Evolutionary conservation across 208 protist genomes (phyloP), one percentile per base, ranked within the genome.

Genomic region (Naegleria lovaniensis): DNA sequence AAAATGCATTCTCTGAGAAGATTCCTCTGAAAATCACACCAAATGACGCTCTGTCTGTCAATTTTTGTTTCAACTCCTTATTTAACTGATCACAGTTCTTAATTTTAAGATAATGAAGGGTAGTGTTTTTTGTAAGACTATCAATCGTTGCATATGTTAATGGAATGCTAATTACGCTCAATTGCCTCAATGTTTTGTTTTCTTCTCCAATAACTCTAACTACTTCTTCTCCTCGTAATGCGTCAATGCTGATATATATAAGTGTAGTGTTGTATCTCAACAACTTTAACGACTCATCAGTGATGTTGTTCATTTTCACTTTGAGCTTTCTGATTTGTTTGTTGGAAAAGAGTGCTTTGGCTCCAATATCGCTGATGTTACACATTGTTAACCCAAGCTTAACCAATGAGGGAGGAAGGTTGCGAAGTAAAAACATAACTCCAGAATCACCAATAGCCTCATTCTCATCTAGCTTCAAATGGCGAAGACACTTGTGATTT

Each of bases 201-300:
- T 79, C 67, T 79, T 79, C 67, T 79, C 67, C 67, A 79, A 79
- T 79, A 79, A 79, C 36, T 79, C 67, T 79, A 36, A 79, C 67
- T 13, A 79, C n/a, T 79, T 79, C 67, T 36, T 79, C 67, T 36
- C 67, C n/a, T 36, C 67, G 25, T 36, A 79, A 25, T 6, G 67
- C 67, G n/a, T 79, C 67, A 29, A 79, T 36, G n/a, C 67, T 79
- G 9, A 79, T 79, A 33, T 79, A 79, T 36, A 36, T 36, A 11
- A 79, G n/a, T 36, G 25, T 79, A 1, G 16, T 79, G 9, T 79
- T 79, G 36, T 36, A 79, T 33, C 25, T 79, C n/a, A 79, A 79
- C 29, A 79, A 36, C 67, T 79, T 79, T 25, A 79, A 33, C 7
- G 67, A 79, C n/a, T 79, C 67, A 36, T 79, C 67, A 2, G 67